These are phyloP conservation scores for Graphiopsis chlorocephala DNA, from an alignment of 2,329 filamentous ascomycete species.

Conservation along the genomic window DNA sequence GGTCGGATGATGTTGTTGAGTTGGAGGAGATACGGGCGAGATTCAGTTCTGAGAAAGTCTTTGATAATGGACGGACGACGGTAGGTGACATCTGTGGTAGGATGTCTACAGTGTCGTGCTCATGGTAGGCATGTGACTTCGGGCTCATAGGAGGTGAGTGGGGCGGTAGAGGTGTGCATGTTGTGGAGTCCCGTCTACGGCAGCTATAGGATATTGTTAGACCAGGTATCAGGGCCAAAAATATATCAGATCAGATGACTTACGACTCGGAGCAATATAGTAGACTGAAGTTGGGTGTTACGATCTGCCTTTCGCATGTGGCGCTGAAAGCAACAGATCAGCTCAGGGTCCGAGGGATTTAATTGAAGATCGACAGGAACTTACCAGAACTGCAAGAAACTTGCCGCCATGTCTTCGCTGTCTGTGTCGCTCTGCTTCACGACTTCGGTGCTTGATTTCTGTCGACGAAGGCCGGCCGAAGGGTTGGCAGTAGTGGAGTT, in stretches of 20 bases:
- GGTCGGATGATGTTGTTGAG: conserved; percentile 6
- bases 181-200: conserved; percentile 45
- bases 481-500: conserved; percentile 4
- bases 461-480: not conserved
- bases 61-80: conserved; percentile 35
- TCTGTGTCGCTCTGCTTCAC: conserved; percentile 29
- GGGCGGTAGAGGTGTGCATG: conserved; percentile 8
- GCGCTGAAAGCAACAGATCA: conserved; percentile 44
- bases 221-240: conserved; percentile 12
- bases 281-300: conserved; percentile 57
- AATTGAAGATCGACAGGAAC: conserved; percentile 21
- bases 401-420: conserved; percentile 51
- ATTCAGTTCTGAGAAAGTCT: conserved; percentile 43
- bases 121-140: conserved; percentile 23
- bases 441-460: conserved; percentile 4
- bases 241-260: conserved; percentile 24
- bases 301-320: conserved; percentile 65
- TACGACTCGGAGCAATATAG: conserved; percentile 66
- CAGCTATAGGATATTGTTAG: conserved; percentile 36
- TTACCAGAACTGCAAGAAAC: conserved; percentile 55
- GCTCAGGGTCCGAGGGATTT: not conserved
- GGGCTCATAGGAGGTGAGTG: conserved; percentile 32
- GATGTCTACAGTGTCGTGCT: conserved; percentile 38
- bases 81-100: conserved; percentile 48
- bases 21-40: conserved; percentile 65